Evolutionary conservation across 768 basidiomycete genomes (phyloP), one percentile per base, ranked within the genome.

Genomic region (Pisolithus marmoratus): DNA sequence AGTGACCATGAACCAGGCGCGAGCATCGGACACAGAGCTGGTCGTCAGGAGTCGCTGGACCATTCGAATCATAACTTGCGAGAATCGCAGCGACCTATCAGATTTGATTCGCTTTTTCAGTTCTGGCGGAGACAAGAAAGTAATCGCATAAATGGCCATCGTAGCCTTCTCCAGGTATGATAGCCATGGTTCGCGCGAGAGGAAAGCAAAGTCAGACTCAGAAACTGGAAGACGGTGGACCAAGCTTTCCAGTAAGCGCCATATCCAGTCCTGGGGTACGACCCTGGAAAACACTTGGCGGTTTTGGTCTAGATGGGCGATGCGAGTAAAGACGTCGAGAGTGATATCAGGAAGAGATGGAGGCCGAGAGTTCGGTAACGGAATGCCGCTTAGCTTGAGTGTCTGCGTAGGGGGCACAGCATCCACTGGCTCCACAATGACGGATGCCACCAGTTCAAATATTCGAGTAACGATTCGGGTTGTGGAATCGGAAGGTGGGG

Each of bases 71-170:
- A 94, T 77, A 31, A 91, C 74, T 41, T 74, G 74, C 48, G 82
- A 76, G 65, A 89, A 84, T 29, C 85, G 85, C 26, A 94, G 75
- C 38, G 71, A 70, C 47, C 80, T 76, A 63, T 90, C 80, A 9
- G 70, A 65, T 59, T 89, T 87, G 58, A 93, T 76, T 55, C 71
- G 78, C 49, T 76, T 73, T 71, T 94, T 93, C 55, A 94, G 63
- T 24, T 79, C 74, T 4, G 85, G 83, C 2, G 92, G 79, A 3
- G 92, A 82, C 50, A 94, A 73, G 74, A 93, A 97, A 22, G 85
- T 81, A 56, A 97, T 72, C 36, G 85, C 85, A 71, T 96, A 97
- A 38, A 96, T 78, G n/a, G 81, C 79, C 75, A 94, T 81, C 43
- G 87, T 74, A 48, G 77, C 71, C 58, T 87, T 88, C 73, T 94